These are phyloP conservation scores for Dicorynia guianensis DNA, from an alignment of 306 rosid genomes.

Conservation along the genomic window DNA sequence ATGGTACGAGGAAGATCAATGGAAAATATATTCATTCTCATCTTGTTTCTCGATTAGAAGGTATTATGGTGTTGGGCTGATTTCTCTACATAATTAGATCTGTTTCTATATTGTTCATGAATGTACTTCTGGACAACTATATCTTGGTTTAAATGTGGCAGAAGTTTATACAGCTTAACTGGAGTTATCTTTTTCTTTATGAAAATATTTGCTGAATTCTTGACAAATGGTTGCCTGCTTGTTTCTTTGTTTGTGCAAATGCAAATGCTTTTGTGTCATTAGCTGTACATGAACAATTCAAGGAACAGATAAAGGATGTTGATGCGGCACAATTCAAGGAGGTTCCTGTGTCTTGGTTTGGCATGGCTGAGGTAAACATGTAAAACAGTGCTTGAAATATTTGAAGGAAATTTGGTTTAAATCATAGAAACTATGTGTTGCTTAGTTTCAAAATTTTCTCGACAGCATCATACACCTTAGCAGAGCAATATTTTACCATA, in stretches of 20 bases:
- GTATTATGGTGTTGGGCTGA: slow-evolving; percentile 49
- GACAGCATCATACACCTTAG: background rate
- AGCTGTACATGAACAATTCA: slow-evolving; percentile 69
- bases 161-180: slow-evolving; percentile 7
- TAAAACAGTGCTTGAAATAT: slow-evolving; percentile 27
- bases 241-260: slow-evolving; percentile 37
- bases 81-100: slow-evolving; percentile 8
- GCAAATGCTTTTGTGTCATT: slow-evolving; percentile 34
- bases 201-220: background rate
- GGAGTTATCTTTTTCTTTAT: background rate
- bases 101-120: slow-evolving; percentile 21
- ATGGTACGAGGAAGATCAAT: slow-evolving; percentile 88
- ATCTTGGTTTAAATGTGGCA: slow-evolving; percentile 12
- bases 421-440: slow-evolving; percentile 25
- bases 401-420: slow-evolving; percentile 22
- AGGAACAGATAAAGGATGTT: slow-evolving; percentile 75
- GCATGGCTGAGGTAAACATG: slow-evolving; percentile 92
- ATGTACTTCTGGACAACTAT: slow-evolving; percentile 19
- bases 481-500: background rate
- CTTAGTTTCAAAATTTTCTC: slow-evolving; percentile 11
- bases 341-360: slow-evolving; percentile 78
- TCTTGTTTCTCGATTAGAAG: slow-evolving; percentile 79
- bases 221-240: slow-evolving; percentile 23
- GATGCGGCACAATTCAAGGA: slow-evolving; percentile 72
- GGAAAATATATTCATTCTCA: slow-evolving; percentile 94